Conservation (phyloP, 2,329 filamentous ascomycete species). For the Cladosporium halotolerans region DNA sequence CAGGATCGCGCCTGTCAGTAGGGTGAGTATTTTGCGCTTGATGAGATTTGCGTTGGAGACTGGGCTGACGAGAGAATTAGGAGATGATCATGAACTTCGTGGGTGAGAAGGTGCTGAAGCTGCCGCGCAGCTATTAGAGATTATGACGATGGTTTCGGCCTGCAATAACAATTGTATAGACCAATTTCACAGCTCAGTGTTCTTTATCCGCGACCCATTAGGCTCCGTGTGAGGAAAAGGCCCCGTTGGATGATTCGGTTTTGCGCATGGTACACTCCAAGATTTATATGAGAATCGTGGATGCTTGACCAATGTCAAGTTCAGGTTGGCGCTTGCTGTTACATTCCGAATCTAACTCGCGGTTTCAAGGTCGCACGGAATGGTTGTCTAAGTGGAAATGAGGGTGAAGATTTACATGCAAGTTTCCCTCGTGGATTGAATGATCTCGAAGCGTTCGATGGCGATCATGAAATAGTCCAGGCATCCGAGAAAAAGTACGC, state of each 20-base stretch:
- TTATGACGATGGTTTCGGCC: not conserved
- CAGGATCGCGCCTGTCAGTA: slow-evolving; percentile 53
- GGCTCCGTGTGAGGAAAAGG: no score
- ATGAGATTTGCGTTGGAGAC: not conserved
- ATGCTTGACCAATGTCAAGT: no score
- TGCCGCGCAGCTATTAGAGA: slow-evolving; percentile 60
- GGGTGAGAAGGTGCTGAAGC: slow-evolving; percentile 58
- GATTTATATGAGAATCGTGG: no score
- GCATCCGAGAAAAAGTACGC: slow-evolving; percentile 21
- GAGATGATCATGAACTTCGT: slow-evolving; percentile 76
- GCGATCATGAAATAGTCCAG: slow-evolving; percentile 17
- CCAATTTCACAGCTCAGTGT: not conserved
- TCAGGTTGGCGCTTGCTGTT: no score
- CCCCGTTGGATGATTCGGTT: no score
- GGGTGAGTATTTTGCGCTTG: slow-evolving; percentile 32
- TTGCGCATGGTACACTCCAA: no score
- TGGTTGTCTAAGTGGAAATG: slow-evolving; percentile 1
- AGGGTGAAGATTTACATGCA: slow-evolving; percentile 21
- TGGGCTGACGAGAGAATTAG: slow-evolving; percentile 24
- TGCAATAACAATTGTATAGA: not conserved
- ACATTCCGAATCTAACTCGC: no score
- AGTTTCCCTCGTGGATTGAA: slow-evolving; percentile 23
- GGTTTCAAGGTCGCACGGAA: no score
- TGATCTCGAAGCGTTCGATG: slow-evolving; percentile 19
- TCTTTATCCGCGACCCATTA: no score